Evolutionary conservation across 2,329 filamentous ascomycete species (phyloP), one percentile per base, ranked within the genome.

Genomic region (Penicillium sp.): DNA sequence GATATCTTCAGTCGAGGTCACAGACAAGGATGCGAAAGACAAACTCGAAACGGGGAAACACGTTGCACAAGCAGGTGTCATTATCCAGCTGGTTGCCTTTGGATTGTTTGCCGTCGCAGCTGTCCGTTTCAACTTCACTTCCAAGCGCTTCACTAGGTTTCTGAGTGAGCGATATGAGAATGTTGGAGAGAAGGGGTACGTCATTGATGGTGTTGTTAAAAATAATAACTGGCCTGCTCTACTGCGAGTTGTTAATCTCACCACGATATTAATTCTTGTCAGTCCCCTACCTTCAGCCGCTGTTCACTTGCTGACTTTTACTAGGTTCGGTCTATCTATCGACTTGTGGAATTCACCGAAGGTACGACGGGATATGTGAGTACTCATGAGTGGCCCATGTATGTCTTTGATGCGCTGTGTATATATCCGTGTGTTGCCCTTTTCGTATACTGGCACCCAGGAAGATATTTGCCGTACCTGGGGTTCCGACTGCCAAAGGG

Each of bases 291-390:
- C 7, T 20, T 37, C 34, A 5, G 31, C 3, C 14, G 26, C 32
- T 40, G 38, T 39, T 45, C 24, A 56, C 52, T 59, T n/a, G 47
- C 47, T 40, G 58, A 49, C 24, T 38, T 9, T 16, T 37, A 22
- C 24, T 14, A 69, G 62, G 63, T 78, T 8, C 72, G 80, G 13
- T 79, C 76, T 9, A 56, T 80, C 14, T 81, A 77, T 56, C 76
- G 80, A 47, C 69, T 80, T 3, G 65, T 82, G 10, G 81, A 83
- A 67, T 82, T 80, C 56, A 70, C 70, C 2, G 67, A 74, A 66
- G 78, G 77, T 13, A 58, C 65, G 1, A 63, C 68, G 7, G 78
- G 76, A 0, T 80, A 79, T 53, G 60, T 76, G 18, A 69, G 78
- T 42, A 61, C 45, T 2, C 66, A 78, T 50, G 79, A 81, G 64